Evolutionary conservation across 73 alveolate species (phyloP).

Genomic region (Uronychia binucleata): DNA sequence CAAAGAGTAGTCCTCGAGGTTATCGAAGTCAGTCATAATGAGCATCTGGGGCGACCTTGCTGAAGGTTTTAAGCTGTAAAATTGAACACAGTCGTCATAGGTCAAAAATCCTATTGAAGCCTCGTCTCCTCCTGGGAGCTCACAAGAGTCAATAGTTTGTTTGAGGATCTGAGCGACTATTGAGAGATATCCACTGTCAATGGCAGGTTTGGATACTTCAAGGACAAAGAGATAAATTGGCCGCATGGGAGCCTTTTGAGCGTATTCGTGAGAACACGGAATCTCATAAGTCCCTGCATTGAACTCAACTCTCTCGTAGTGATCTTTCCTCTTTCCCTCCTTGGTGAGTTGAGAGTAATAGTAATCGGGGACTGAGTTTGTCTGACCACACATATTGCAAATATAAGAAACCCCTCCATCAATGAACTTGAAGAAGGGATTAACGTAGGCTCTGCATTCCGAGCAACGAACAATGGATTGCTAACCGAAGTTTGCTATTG

Average conservation of each 20-base stretch:
- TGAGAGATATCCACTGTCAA: slow-evolving; percentile 82
- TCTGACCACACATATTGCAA: slow-evolving; percentile 87
- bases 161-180: slow-evolving; percentile 74
- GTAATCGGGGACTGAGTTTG: slow-evolving; percentile 78
- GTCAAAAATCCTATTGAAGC: slow-evolving; percentile 86
- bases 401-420: slow-evolving; percentile 83
- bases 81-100: slow-evolving; percentile 85
- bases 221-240: slow-evolving; percentile 90
- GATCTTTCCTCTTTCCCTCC: slow-evolving; percentile 73
- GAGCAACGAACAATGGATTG: slow-evolving; percentile 85
- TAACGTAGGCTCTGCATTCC: slow-evolving; percentile 93
- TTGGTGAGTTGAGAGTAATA: slow-evolving; percentile 69
- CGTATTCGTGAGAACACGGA: slow-evolving; percentile 74
- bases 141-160: slow-evolving; percentile 65
- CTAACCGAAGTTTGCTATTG: not conserved
- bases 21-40: slow-evolving; percentile 71
- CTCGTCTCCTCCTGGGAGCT: slow-evolving; percentile 76
- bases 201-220: slow-evolving; percentile 88
- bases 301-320: slow-evolving; percentile 82
- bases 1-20: slow-evolving; percentile 75
- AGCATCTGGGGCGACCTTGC: slow-evolving; percentile 82
- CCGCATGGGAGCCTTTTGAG: slow-evolving; percentile 92
- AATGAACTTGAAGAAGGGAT: slow-evolving; percentile 86
- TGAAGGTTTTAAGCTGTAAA: slow-evolving; percentile 77
- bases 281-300: slow-evolving; percentile 91